A percentile compares a stretch with the other conserved stretches of the same genome.
phyloP scores from a whole-genome alignment of 164 flowering plant species.

The Annona cherimola region DNA sequence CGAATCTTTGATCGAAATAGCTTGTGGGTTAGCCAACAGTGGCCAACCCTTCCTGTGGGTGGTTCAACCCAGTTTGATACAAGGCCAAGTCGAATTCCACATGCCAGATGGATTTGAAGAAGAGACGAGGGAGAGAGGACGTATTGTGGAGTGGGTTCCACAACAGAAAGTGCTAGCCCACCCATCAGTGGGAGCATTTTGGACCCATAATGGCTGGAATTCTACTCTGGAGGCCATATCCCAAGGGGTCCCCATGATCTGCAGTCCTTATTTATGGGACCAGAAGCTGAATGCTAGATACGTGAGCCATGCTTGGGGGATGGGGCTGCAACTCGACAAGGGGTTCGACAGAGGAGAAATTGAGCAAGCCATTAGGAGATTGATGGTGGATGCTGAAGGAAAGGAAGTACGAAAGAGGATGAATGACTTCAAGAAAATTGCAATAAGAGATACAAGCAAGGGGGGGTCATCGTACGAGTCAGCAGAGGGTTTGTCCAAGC shows the following conservation, averaged over 20 bases:
- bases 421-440: neutral
- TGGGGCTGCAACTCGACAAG: conserved; percentile 7
- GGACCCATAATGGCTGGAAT: conserved; percentile 46
- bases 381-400: conserved; percentile 6
- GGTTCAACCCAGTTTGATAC: neutral
- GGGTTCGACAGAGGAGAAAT: conserved; percentile 6
- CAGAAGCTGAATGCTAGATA: conserved; percentile 11
- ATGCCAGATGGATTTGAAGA: conserved; percentile 26
- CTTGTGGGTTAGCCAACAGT: conserved; percentile 27
- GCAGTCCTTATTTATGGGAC: conserved; percentile 6
- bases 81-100: neutral
- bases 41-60: conserved; percentile 19
- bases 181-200: conserved; percentile 37
- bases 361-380: conserved; percentile 2
- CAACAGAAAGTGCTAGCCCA: conserved; percentile 41
- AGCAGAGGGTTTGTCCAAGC: neutral
- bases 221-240: conserved; percentile 4
- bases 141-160: conserved; percentile 36
- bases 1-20: conserved; percentile 19
- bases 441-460: neutral
- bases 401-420: neutral
- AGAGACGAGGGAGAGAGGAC: conserved; percentile 25
- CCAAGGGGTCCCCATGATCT: conserved; percentile 9
- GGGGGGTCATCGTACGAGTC: conserved; percentile 8
- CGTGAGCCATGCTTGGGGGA: conserved; percentile 1